Percentiles rank a stretch among this genome's conserved stretches.
phyloP scores from a whole-genome alignment of 768 basidiomycete genomes.

The Megacollybia marginata region DNA sequence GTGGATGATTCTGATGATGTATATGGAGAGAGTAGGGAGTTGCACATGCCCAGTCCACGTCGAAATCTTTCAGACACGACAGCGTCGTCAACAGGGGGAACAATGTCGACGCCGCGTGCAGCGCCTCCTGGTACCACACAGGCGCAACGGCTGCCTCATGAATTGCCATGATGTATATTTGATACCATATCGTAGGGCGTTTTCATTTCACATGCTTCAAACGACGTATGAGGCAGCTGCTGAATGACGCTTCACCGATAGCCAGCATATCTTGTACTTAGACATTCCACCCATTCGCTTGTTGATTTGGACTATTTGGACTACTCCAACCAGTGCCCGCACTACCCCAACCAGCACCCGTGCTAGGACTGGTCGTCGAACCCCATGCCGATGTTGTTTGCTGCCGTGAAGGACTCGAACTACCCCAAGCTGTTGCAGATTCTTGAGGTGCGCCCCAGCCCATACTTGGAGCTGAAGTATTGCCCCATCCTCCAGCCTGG shows the following conservation, averaged over 20 bases:
- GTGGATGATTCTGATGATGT: conserved; percentile 35
- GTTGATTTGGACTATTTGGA: conserved; percentile 38
- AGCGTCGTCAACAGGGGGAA: neutral
- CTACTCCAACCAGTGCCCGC: conserved; percentile 41
- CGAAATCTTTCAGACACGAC: conserved; percentile 9
- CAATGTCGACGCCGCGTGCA: conserved; percentile 11
- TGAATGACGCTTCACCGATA: no score
- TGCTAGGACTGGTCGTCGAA: conserved; percentile 14
- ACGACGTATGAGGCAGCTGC: no score
- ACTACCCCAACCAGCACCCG: conserved; percentile 27
- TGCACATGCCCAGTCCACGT: conserved; percentile 27
- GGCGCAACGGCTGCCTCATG: no score
- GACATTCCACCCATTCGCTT: conserved; percentile 50
- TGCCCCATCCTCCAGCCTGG: conserved; percentile 14
- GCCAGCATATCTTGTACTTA: conserved; percentile 9
- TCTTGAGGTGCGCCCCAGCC: conserved; percentile 11
- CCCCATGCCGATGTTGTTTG: conserved; percentile 27
- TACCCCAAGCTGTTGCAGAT: conserved; percentile 19
- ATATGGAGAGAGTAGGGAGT: conserved; percentile 34
- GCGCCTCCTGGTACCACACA: neutral
- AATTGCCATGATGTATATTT: no score
- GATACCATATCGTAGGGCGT: neutral
- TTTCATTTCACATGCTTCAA: neutral
- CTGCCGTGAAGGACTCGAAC: conserved; percentile 19
- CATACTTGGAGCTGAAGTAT: conserved; percentile 8